phyloP scores from a whole-genome alignment of 768 basidiomycete species.

The Leccinum ochraceum region DNA sequence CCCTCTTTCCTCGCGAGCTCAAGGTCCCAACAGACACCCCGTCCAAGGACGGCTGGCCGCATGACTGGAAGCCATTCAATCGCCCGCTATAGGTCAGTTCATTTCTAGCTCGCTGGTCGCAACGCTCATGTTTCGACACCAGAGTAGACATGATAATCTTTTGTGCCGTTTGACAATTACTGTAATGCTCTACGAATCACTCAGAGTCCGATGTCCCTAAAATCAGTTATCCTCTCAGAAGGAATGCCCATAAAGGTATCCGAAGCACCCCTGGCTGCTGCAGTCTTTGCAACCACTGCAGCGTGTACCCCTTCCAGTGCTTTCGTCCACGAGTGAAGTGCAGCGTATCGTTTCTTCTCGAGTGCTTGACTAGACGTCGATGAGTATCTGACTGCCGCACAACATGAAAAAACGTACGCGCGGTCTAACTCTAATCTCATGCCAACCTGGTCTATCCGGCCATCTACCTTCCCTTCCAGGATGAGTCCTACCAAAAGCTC shows the following conservation, averaged over 20 bases:
- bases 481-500: slow-evolving; percentile 92
- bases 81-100: slow-evolving; percentile 41
- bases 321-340: slow-evolving; percentile 80
- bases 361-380: slow-evolving; percentile 69
- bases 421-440: slow-evolving; percentile 90
- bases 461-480: slow-evolving; percentile 95
- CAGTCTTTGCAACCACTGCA: slow-evolving; percentile 73
- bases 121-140: neutral
- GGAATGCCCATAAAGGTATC: slow-evolving; percentile 37
- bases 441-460: slow-evolving; percentile 94
- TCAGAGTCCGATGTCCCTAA: slow-evolving; percentile 31
- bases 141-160: neutral
- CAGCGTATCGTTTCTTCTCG: slow-evolving; percentile 83
- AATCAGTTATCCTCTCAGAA: slow-evolving; percentile 34
- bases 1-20: slow-evolving; percentile 86
- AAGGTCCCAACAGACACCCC: slow-evolving; percentile 87
- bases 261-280: slow-evolving; percentile 35
- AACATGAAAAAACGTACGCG: slow-evolving; percentile 49
- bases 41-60: slow-evolving; percentile 78
- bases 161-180: neutral
- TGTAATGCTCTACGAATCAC: slow-evolving; percentile 8
- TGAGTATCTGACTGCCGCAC: slow-evolving; percentile 3
- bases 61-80: slow-evolving; percentile 76
- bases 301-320: slow-evolving; percentile 76
- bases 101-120: neutral